These are phyloP conservation scores for Hanseniaspora clermontiae DNA, from an alignment of 805 yeast species.

Conservation along the genomic window DNA sequence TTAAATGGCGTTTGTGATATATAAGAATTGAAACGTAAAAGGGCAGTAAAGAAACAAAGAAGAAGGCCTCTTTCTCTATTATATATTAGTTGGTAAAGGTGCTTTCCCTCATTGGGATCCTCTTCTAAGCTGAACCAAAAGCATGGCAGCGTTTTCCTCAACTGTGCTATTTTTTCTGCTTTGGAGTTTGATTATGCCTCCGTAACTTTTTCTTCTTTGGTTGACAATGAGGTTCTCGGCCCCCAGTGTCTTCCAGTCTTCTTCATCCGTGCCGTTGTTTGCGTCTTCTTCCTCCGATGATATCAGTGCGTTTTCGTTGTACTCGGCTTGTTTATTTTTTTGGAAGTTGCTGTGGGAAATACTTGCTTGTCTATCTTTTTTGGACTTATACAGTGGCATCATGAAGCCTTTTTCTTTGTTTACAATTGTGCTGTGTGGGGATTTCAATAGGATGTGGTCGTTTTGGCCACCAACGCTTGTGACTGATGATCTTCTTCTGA, in stretches of 20 bases:
- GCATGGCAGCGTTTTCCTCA: slow-evolving; percentile 24
- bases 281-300: slow-evolving; percentile 12
- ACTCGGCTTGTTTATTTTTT: not conserved
- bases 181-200: slow-evolving; percentile 10
- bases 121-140: slow-evolving; percentile 24
- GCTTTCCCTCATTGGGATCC: slow-evolving; percentile 17
- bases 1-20: too few relatives aligned
- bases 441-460: slow-evolving; percentile 4
- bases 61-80: not conserved
- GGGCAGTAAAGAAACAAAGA: too few relatives aligned
- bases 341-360: not conserved
- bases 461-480: slow-evolving; percentile 12
- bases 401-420: not conserved
- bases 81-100: too few relatives aligned
- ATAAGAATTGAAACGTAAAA: too few relatives aligned
- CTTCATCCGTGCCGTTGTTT: slow-evolving; percentile 80
- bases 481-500: slow-evolving; percentile 20
- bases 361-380: slow-evolving; percentile 5
- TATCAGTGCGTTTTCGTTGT: slow-evolving; percentile 7
- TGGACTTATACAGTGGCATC: slow-evolving; percentile 1
- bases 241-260: slow-evolving; percentile 90
- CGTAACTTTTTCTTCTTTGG: slow-evolving; percentile 24
- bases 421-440: slow-evolving; percentile 6
- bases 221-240: slow-evolving; percentile 41
- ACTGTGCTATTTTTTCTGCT: slow-evolving; percentile 5